Evolutionary conservation across 2,329 filamentous ascomycete species (phyloP).

Genomic region (Ophiostoma ips): DNA sequence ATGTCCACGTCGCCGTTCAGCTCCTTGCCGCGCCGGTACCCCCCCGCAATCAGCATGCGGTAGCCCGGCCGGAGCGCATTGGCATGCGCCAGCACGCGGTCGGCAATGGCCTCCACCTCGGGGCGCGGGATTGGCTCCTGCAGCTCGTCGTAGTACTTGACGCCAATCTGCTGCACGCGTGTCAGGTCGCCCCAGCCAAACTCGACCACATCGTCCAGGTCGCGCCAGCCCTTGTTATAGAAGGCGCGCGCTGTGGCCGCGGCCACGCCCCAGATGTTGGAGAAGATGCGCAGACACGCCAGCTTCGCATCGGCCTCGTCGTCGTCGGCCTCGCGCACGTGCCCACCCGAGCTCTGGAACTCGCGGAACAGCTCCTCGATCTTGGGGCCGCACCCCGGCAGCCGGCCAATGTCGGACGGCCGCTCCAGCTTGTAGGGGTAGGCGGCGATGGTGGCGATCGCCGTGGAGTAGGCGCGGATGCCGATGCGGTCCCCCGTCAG

Average conservation of each 20-base stretch:
- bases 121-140: conserved; percentile 51
- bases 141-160: conserved; percentile 90
- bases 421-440: conserved; percentile 46
- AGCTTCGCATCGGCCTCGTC: conserved; percentile 52
- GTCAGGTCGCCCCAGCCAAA: conserved; percentile 62
- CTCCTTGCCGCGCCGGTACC: conserved; percentile 66
- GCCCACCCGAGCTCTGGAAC: conserved; percentile 44
- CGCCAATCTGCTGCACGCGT: conserved; percentile 78
- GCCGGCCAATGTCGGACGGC: conserved; percentile 30
- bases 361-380: conserved; percentile 66
- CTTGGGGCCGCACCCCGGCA: conserved; percentile 74
- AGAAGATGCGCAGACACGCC: conserved; percentile 54
- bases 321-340: conserved; percentile 48
- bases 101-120: conserved; percentile 60
- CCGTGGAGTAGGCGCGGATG: conserved; percentile 73
- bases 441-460: conserved; percentile 69
- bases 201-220: conserved; percentile 76
- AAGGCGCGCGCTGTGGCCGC: conserved; percentile 70
- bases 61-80: conserved; percentile 42
- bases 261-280: conserved; percentile 85
- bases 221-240: conserved; percentile 64
- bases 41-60: conserved; percentile 55
- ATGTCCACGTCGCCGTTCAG: conserved; percentile 73
- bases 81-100: conserved; percentile 51
- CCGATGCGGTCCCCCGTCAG: conserved; percentile 66